A percentile compares a stretch with the other conserved stretches of the same genome.
phyloP scores from a whole-genome alignment of 371 early-diverging fungal genomes.

The Smittium mucronatum region DNA sequence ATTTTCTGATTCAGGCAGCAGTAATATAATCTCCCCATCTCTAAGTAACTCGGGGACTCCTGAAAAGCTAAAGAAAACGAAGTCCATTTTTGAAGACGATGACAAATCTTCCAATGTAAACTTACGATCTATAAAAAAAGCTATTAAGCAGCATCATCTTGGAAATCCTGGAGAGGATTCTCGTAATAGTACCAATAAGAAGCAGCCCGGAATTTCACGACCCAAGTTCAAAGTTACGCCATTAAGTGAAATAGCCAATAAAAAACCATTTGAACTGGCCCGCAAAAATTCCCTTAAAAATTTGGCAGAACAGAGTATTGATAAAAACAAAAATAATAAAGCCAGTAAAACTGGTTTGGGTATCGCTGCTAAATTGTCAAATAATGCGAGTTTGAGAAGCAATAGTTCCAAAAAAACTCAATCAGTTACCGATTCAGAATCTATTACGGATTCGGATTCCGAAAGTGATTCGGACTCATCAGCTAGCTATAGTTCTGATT shows the following conservation, averaged over 20 bases:
- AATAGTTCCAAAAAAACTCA: background rate
- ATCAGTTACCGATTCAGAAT: background rate
- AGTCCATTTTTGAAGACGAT: background rate
- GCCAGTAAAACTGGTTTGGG: background rate
- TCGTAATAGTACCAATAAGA: background rate
- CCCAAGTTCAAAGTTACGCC: background rate
- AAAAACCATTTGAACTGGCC: slow-evolving; percentile 4
- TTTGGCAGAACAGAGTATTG: background rate
- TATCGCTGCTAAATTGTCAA: background rate
- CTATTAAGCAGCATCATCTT: slow-evolving; percentile 4
- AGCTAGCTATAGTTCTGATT: background rate
- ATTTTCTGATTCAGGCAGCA: too few relatives aligned
- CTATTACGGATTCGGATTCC: background rate
- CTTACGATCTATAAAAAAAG: slow-evolving; percentile 6
- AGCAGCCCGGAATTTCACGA: background rate
- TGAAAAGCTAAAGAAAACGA: background rate
- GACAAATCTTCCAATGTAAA: background rate
- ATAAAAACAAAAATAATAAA: background rate
- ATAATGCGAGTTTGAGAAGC: background rate
- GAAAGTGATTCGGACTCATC: background rate
- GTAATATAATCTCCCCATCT: too few relatives aligned
- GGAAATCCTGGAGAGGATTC: background rate
- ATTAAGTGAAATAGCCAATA: slow-evolving; percentile 10
- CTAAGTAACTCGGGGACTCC: background rate
- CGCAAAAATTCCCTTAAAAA: background rate